Conservation (phyloP, 2,329 filamentous ascomycete genomes). For the Alternaria ventricosa region DNA sequence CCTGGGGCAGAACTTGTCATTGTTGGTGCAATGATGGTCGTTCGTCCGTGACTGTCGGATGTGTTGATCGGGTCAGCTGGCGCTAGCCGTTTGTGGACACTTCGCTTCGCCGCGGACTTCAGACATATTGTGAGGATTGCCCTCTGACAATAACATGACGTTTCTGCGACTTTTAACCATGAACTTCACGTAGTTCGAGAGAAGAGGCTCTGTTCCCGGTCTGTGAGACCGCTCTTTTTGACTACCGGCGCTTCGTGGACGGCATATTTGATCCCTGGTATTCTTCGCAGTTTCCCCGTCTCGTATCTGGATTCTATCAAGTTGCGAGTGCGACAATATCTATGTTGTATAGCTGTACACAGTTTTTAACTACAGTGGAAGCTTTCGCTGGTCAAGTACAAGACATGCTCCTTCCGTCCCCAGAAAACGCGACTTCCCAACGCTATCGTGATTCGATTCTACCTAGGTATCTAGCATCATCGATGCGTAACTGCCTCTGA, state of each 20-base stretch:
- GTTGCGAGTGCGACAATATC: not conserved
- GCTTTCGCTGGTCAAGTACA: not conserved
- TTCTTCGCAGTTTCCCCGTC: not conserved
- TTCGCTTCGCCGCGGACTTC: not conserved
- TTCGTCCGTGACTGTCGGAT: not conserved
- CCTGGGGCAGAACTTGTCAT: not conserved
- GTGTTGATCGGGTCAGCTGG: not conserved
- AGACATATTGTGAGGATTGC: not conserved
- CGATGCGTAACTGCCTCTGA: not conserved
- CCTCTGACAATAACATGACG: not conserved
- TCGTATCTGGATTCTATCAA: not conserved
- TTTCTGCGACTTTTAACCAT: not conserved
- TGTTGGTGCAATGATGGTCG: not conserved
- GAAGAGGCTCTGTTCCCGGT: not conserved
- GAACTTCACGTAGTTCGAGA: too few species aligned
- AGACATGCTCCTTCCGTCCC: too few species aligned
- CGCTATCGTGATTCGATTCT: not conserved
- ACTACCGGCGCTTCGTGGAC: not conserved
- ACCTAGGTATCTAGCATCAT: too few species aligned
- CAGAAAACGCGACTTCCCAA: not conserved
- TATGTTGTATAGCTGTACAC: not conserved
- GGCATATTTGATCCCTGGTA: not conserved
- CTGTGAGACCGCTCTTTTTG: too few species aligned
- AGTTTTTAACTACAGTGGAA: not conserved
- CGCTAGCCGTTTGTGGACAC: slow-evolving; percentile 3